A percentile compares a stretch with the other conserved stretches of the same genome.
Evolutionary conservation across 345 rosid species (phyloP).

Genomic region (Triadica sebifera): DNA sequence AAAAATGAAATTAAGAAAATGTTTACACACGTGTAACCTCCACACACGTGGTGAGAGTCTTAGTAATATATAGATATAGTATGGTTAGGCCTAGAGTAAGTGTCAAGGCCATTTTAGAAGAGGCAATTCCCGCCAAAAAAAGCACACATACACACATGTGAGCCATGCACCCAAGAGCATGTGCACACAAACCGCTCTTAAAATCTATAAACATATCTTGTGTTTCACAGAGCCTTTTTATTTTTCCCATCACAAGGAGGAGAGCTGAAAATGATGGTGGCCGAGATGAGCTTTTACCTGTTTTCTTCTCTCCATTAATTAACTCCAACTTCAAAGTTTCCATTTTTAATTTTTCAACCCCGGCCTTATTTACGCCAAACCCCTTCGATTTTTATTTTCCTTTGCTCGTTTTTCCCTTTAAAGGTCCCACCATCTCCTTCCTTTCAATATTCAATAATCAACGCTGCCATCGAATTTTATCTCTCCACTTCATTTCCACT

Average conservation of each 20-base stretch:
- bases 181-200: constrained; percentile 36
- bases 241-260: constrained; percentile 10
- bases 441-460: constrained; percentile 37
- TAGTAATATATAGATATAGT: background rate
- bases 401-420: background rate
- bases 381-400: constrained; percentile 9
- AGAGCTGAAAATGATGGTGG: constrained; percentile 18
- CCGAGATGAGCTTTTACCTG: background rate
- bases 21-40: constrained; percentile 33
- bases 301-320: background rate
- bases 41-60: constrained; percentile 26
- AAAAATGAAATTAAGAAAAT: background rate
- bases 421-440: constrained; percentile 40
- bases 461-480: constrained; percentile 44
- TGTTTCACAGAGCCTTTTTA: constrained; percentile 12
- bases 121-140: constrained; percentile 52
- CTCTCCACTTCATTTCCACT: constrained; percentile 32
- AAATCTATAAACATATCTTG: constrained; percentile 12
- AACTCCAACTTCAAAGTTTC: constrained; percentile 19
- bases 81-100: constrained; percentile 27
- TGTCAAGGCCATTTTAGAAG: constrained; percentile 30
- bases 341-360: background rate
- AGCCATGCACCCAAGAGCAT: constrained; percentile 26
- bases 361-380: constrained; percentile 1
- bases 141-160: constrained; percentile 42